A percentile compares a stretch with the other conserved stretches of the same genome.
Evolutionary conservation across 805 yeast species (phyloP).

Genomic region (Cyberlindnera saturnus): DNA sequence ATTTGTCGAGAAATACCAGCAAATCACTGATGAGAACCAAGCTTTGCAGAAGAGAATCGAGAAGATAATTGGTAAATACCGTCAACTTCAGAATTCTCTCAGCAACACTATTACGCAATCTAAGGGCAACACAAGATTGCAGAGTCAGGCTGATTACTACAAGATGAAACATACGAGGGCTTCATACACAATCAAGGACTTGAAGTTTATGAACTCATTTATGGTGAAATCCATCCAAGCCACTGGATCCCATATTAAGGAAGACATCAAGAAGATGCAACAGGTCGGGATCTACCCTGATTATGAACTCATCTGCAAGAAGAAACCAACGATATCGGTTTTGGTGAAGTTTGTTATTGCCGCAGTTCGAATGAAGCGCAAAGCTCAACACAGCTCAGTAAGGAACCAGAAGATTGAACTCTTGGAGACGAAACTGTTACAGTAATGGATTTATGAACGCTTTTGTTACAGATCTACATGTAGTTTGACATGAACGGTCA

Average conservation of each 20-base stretch:
- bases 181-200: conserved; percentile 29
- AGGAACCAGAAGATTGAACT: conserved; percentile 17
- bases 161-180: conserved; percentile 42
- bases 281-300: conserved; percentile 23
- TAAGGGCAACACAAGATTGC: conserved; percentile 19
- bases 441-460: neutral
- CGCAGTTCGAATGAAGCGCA: conserved; percentile 30
- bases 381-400: conserved; percentile 19
- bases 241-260: conserved; percentile 18
- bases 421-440: conserved; percentile 8
- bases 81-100: conserved; percentile 23
- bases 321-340: conserved; percentile 21
- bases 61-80: conserved; percentile 21
- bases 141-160: conserved; percentile 39
- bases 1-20: conserved; percentile 22
- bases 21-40: conserved; percentile 21
- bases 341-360: conserved; percentile 32
- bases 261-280: conserved; percentile 24
- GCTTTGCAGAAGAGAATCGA: conserved; percentile 28
- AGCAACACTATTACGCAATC: conserved; percentile 4
- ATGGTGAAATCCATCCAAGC: conserved; percentile 25
- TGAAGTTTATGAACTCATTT: conserved; percentile 29
- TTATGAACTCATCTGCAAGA: conserved; percentile 18
- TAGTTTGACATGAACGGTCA: neutral
- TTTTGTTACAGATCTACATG: neutral